Base-by-base conservation (phyloP, 257 asterid species). In the Scutellaria baicalensis region DNA sequence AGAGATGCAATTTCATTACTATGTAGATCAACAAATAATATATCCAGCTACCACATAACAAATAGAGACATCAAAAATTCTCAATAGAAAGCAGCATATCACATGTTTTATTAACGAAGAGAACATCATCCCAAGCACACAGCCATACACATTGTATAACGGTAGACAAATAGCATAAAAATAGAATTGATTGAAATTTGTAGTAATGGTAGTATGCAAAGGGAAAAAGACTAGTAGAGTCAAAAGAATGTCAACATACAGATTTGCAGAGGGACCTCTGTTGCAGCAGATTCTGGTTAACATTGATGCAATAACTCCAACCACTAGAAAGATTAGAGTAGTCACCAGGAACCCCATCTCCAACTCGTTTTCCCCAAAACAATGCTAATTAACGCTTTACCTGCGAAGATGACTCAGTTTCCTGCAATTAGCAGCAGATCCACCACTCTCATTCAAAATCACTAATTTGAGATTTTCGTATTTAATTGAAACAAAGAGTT, bases 191-290 rank as follows among this genome's bases (percentile, higher is more conserved):
- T 21, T 39, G 59, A 47, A 63, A 43, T 56, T 23, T 44, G 8
- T 44, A 50, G 63, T 21, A 52, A 59, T 60, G 59, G 60, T 59
- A 47, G 39, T 13, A 11, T 21, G 45, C 40, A 45, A 36, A 51
- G 56, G 4, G 33, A 40, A 18, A 21, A 38, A 44, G 20, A n/a
- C 4, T 8, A 21, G 21, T 2, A 43, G 38, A 49, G 31, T 39
- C 8, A 64, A 47, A 63, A 59, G 16, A 45, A 27, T 18, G 70
- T 13, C 21, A 64, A 66, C 96, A 76, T 93, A 90, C 98, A 93
- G 90, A 76, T 93, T 93, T 13, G 97, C 76, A n/a, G 98, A 93
- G 61, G 96, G 96, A 13, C 98, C 97, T 82, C 87, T 83, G 81
- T 85, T 90, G 89, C 81, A 93, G 86, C 97, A 93, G 79, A 93